These are phyloP conservation scores for Fraxinus angustifolia DNA, from an alignment of 305 asterid genomes.

Conservation along the genomic window DNA sequence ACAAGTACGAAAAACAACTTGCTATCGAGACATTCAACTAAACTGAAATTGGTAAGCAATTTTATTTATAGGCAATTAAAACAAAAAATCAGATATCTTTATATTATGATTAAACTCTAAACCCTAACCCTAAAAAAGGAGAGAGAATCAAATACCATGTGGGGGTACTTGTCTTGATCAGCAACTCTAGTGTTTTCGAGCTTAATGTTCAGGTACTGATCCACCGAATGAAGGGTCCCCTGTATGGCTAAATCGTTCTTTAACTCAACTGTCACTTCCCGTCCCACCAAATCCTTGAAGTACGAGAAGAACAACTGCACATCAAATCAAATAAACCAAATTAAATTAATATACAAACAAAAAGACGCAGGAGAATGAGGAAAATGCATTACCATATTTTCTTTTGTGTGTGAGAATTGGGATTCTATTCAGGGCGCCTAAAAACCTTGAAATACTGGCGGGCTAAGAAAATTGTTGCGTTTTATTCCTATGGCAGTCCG, in stretches of 20 bases:
- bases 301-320: constrained; percentile 94
- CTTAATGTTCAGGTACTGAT: constrained; percentile 95
- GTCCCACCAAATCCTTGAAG: constrained; percentile 94
- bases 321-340: constrained; percentile 7
- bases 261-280: constrained; percentile 94
- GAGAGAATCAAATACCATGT: constrained; percentile 53
- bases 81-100: not conserved
- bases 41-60: not conserved
- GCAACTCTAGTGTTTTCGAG: constrained; percentile 91
- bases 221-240: constrained; percentile 95
- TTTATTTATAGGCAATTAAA: not conserved
- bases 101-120: not conserved
- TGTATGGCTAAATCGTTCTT: constrained; percentile 94
- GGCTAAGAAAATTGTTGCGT: not conserved
- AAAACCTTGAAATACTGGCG: not conserved
- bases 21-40: not conserved
- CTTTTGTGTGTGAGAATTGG: not conserved
- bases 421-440: not conserved
- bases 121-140: constrained; percentile 21
- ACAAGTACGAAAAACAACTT: not conserved
- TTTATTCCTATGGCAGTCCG: not conserved
- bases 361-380: not conserved
- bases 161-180: constrained; percentile 95
- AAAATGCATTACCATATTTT: constrained; percentile 29
- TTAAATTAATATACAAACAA: not conserved